Conservation (phyloP, 2,329 filamentous ascomycete genomes). For the Alternaria incomplexa region DNA sequence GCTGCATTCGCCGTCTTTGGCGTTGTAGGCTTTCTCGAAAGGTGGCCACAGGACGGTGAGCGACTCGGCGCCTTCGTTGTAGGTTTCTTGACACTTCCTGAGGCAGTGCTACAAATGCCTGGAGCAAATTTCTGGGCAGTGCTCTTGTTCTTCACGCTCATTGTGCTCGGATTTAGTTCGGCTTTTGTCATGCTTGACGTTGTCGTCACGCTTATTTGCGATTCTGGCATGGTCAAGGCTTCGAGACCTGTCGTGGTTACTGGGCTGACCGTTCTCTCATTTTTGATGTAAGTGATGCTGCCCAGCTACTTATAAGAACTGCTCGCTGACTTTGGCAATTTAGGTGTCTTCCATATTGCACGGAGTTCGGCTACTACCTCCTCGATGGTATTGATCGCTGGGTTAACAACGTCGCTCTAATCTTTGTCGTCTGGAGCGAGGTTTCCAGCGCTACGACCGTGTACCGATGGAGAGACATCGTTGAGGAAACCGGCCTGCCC, state of each 20-base stretch:
- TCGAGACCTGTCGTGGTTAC: constrained; percentile 60
- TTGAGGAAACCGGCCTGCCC: constrained; percentile 53
- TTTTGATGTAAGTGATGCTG: constrained; percentile 49
- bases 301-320: not conserved
- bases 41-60: constrained; percentile 52
- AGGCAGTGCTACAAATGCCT: constrained; percentile 63
- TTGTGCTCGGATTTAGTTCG: constrained; percentile 64
- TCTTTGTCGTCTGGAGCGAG: constrained; percentile 63
- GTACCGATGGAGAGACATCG: constrained; percentile 60
- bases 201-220: constrained; percentile 60
- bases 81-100: constrained; percentile 64
- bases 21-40: constrained; percentile 59
- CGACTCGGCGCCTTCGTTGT: constrained; percentile 62
- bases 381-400: constrained; percentile 62
- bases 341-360: constrained; percentile 61
- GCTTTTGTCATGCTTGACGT: constrained; percentile 67
- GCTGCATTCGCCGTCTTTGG: constrained; percentile 61
- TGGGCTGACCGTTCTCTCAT: constrained; percentile 56
- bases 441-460: constrained; percentile 60
- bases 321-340: not conserved
- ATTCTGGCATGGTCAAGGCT: constrained; percentile 55
- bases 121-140: constrained; percentile 65
- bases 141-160: constrained; percentile 64
- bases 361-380: constrained; percentile 63
- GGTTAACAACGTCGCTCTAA: constrained; percentile 62